Evolutionary conservation across 75 land plant genomes (phyloP), one percentile per base, ranked within the genome.

Genomic region (Adiantum capillusveneris): DNA sequence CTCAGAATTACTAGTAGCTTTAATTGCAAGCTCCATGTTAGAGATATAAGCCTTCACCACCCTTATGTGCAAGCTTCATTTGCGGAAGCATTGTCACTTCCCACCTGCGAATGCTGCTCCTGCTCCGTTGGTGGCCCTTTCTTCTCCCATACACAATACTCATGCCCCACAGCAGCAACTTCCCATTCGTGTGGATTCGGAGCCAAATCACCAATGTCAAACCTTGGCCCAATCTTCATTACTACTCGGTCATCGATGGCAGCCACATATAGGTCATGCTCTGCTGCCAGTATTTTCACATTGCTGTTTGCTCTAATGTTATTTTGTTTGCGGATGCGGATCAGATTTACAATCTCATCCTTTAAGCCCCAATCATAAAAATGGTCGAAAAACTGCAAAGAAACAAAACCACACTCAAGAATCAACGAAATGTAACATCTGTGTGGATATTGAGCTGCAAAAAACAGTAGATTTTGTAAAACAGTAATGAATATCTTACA

Each of bases 61-160:
- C n/a, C n/a, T n/a, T n/a, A n/a, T n/a, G n/a, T n/a, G n/a, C n/a
- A n/a, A n/a, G n/a, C n/a, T n/a, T n/a, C n/a, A n/a, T n/a, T n/a
- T n/a, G n/a, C n/a, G n/a, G n/a, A n/a, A n/a, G n/a, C n/a, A n/a
- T n/a, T n/a, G n/a, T n/a, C n/a, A n/a, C n/a, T n/a, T n/a, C n/a
- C n/a, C n/a, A n/a, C n/a, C n/a, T n/a, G n/a, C n/a, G n/a, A n/a
- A n/a, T n/a, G n/a, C n/a, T n/a, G n/a, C n/a, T n/a, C n/a, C n/a
- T n/a, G n/a, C n/a, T n/a, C n/a, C n/a, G n/a, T n/a, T n/a, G n/a
- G n/a, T n/a, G n/a, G n/a, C n/a, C n/a, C n/a, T n/a, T n/a, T n/a
- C n/a, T 74, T 79, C 57, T 85, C 90, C 94, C 94, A 88, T 2
- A 88, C 81, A 37, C 76, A 70, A 50, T 82, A 88, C 13, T 85